Evolutionary conservation across 169 alveolate species (phyloP).

Genomic region (Toxoplasma gondii): DNA sequence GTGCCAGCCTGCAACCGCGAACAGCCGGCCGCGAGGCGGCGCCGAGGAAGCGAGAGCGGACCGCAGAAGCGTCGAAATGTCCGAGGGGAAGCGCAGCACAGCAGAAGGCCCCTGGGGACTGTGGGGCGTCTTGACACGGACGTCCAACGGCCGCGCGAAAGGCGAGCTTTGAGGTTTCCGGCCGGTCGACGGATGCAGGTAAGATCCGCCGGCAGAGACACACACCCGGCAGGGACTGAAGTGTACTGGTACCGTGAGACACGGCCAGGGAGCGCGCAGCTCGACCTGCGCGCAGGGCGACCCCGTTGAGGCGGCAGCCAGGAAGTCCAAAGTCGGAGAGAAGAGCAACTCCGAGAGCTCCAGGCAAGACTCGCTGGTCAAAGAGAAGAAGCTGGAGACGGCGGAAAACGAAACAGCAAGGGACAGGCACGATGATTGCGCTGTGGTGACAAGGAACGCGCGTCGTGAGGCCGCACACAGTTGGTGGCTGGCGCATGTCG

Average conservation of each 20-base stretch:
- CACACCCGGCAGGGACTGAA: conserved; percentile 46
- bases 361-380: neutral
- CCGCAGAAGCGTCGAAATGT: neutral
- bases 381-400: neutral
- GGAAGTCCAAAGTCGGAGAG: neutral
- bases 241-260: conserved; percentile 1
- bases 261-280: conserved; percentile 23
- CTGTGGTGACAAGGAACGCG: no score
- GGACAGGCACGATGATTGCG: no score
- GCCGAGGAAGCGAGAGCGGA: neutral
- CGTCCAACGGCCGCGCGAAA: neutral
- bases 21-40: conserved; percentile 30
- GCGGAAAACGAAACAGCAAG: no score
- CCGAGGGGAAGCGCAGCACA: neutral
- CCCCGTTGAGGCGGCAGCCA: neutral
- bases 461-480: no score
- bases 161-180: neutral
- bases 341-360: neutral
- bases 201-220: conserved; percentile 39
- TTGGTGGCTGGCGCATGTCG: no score
- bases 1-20: conserved; percentile 51
- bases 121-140: neutral
- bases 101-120: neutral
- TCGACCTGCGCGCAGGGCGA: neutral
- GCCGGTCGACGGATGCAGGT: neutral